phyloP scores from a whole-genome alignment of 305 asterid species.

The Vinca major region DNA sequence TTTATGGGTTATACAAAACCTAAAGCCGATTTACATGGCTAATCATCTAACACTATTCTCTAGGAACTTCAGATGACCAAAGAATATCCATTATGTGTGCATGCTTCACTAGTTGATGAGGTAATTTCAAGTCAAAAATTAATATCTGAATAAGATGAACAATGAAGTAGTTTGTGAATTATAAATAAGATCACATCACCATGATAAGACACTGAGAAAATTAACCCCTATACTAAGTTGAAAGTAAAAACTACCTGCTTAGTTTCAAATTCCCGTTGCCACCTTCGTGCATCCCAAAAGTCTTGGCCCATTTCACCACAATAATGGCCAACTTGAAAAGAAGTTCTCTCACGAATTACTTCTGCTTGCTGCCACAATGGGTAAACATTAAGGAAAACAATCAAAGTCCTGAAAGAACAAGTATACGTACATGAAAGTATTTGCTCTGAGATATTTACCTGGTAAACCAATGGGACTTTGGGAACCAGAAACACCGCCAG shows the following conservation, averaged over 20 bases:
- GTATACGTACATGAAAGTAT: background rate
- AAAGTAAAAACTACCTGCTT: slow-evolving; percentile 56
- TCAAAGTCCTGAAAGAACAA: slow-evolving; percentile 1
- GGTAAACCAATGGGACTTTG: slow-evolving; percentile 96
- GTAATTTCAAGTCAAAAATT: background rate
- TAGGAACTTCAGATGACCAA: background rate
- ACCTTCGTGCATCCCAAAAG: slow-evolving; percentile 97
- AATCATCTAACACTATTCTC: background rate
- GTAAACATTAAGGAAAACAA: slow-evolving; percentile 4
- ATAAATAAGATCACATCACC: background rate
- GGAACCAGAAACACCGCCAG: slow-evolving; percentile 95
- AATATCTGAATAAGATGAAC: background rate
- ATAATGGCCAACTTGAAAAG: slow-evolving; percentile 91
- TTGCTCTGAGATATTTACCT: slow-evolving; percentile 37
- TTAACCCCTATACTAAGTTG: slow-evolving; percentile 2
- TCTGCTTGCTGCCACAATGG: slow-evolving; percentile 79
- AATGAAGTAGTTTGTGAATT: background rate
- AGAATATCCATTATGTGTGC: background rate
- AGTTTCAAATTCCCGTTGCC: slow-evolving; percentile 93
- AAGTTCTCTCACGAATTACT: slow-evolving; percentile 86
- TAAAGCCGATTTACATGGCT: background rate
- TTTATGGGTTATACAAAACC: background rate
- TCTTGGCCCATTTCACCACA: slow-evolving; percentile 99
- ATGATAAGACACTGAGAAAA: slow-evolving; percentile 2
- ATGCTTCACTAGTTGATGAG: background rate